Evolutionary conservation across 768 basidiomycete species (phyloP).

Genomic region (Russula sp.): DNA sequence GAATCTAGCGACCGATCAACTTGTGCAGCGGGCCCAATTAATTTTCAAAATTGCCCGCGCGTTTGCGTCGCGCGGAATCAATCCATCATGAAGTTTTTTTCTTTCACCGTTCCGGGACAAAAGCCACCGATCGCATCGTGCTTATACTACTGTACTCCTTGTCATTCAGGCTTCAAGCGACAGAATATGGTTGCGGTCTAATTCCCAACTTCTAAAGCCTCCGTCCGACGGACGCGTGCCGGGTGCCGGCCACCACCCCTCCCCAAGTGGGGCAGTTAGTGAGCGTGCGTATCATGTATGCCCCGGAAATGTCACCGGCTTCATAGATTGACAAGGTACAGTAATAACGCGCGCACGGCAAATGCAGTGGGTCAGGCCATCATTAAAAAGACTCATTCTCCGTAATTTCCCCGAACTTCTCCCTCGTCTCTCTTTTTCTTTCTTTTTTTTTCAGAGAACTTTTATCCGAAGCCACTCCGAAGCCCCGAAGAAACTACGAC

Average conservation of each 20-base stretch:
- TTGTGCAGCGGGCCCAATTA: neutral
- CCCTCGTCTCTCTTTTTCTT: neutral
- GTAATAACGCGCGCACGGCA: no score
- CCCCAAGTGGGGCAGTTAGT: no score
- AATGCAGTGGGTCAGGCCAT: neutral
- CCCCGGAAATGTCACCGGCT: no score
- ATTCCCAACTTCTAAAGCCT: no score
- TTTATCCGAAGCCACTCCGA: neutral
- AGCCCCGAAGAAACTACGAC: neutral
- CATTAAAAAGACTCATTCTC: neutral
- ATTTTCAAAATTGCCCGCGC: neutral
- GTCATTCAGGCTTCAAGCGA: neutral
- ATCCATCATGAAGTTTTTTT: neutral
- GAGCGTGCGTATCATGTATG: no score
- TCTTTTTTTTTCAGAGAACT: neutral
- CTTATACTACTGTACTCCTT: no score
- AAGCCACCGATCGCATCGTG: neutral
- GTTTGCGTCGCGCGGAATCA: neutral
- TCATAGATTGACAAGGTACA: no score
- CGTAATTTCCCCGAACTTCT: conserved; percentile 12
- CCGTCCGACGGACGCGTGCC: no score
- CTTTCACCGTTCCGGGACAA: neutral
- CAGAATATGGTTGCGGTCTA: no score
- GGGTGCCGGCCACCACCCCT: no score
- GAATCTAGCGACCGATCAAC: neutral